Evolutionary conservation across 2,329 filamentous ascomycete genomes (phyloP), one percentile per base, ranked within the genome.

Genomic region (Sporothrix variecibatus): DNA sequence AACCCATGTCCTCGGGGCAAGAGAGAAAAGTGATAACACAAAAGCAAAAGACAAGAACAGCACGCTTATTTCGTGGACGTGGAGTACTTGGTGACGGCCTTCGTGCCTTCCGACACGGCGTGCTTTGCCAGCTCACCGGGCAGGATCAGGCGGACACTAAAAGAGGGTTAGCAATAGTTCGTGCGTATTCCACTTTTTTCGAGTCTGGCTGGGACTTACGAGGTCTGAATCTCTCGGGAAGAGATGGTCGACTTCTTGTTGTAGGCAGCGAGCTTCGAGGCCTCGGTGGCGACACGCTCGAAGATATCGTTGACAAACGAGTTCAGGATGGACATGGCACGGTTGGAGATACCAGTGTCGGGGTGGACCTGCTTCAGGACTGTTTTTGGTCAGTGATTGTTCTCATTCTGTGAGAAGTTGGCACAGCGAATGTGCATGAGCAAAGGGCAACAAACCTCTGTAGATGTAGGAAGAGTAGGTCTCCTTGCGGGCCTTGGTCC

Each of bases 181-280:
- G 15, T 51, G 46, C 11, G 5, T 51, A 15, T 51, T 34, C 8
- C 34, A 34, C 34, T 34, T 34, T 34, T 7, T 34, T 34, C 8
- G 34, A 17, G 15, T 64, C 15, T 23, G 17, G 17, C 2, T 28
- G 2, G 0, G 40, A 86, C 89, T 78, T 85, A 91, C 85, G 96
- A 98, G 80, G 96, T 99, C 90, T 99, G 96, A 83, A 99, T 99
- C 88, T 99, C 96, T 82, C 96, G 93, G 79, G 96, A 98, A 72
- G 95, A 98, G 87, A 99, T 99, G 84, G 96, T 99, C 71, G 95
- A 98, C 91, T 99, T 99, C 93, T 98, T 99, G 93, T 99, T 99
- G 90, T 99, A 99, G 78, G 96, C 96, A 80, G 96, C 96, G 76
- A 99, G 92, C 92, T 99, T 99, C 84, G 94, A 97, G 71, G 96